Evolutionary conservation across 2,329 filamentous ascomycete genomes (phyloP), one percentile per base, ranked within the genome.

Genomic region (Ophiocordyceps polyrhachis-furcata): DNA sequence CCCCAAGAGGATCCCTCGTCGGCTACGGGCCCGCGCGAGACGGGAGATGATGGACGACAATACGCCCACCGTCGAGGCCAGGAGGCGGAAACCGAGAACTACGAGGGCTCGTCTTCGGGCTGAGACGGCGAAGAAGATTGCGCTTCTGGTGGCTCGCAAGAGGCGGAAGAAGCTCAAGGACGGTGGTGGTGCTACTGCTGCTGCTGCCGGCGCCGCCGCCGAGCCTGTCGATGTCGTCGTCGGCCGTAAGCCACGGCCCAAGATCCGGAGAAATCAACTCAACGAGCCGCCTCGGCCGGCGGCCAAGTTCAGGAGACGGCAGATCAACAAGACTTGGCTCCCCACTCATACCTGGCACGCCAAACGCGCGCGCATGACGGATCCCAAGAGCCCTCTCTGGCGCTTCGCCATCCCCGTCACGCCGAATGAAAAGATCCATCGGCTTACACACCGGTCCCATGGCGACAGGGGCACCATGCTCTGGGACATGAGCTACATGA

Each of bases 401-500:
- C 75, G 87, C 38, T 94, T 95, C 60, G 77, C 85, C 1, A 67
- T 96, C 21, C 86, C 88, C 0, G 60, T 93, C 50, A 86, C 83
- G 5, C 86, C 89, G 0, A 93, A 83, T 25, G 80, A 86, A 56
- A 98, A 98, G 66, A 79, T 81, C 44, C 95, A 95, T 58, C 71
- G 91, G 43, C 77, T 85, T 41, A 91, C 85, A 0, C 87, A 96
- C 65, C 77, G 88, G 50, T 81, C 85, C 20, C 76, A 79, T 44
- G 78, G 79, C 25, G 71, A 80, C 44, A 76, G 80, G 50, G 88
- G 91, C 5, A 81, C 81, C 20, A 69, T 96, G 40, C 79, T 79
- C 1, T 96, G 89, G 87, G 91, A 98, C 62, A 84, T 78, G 68
- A 96, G 88, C 58, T 98, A 95, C 58, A 82, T 91, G 67, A 83